phyloP scores from a whole-genome alignment of 2,329 filamentous ascomycete species.

The Aspergillus arachidicola region DNA sequence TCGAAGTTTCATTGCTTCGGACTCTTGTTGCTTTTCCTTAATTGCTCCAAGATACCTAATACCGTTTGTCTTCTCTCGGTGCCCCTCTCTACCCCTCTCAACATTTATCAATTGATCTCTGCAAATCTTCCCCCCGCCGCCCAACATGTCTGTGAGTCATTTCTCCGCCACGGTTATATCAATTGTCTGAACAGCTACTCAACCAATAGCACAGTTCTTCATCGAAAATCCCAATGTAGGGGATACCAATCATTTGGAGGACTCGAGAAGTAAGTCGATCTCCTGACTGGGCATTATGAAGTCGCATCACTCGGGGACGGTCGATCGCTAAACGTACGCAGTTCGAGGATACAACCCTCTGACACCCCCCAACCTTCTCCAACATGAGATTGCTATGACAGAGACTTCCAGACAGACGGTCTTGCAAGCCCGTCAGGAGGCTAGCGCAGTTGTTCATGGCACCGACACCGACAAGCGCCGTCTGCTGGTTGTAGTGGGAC shows the following conservation, averaged over 20 bases:
- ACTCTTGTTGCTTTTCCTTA: not conserved
- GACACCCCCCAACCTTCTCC: constrained; percentile 89
- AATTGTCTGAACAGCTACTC: constrained; percentile 7
- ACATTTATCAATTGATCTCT: not conserved
- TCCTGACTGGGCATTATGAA: constrained; percentile 6
- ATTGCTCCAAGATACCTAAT: not conserved
- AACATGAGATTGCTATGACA: constrained; percentile 76
- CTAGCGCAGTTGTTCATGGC: constrained; percentile 63
- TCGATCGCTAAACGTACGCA: constrained; percentile 34
- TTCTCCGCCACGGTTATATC: constrained; percentile 1
- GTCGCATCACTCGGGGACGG: not conserved
- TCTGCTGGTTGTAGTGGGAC: constrained; percentile 81
- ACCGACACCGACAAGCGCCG: constrained; percentile 56
- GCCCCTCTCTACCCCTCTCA: not conserved
- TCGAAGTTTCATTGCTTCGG: not conserved
- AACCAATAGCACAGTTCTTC: constrained; percentile 60
- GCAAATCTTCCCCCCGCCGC: not conserved
- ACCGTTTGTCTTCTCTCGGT: not conserved
- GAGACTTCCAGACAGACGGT: constrained; percentile 55
- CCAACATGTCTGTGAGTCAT: constrained; percentile 40
- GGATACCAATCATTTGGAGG: constrained; percentile 72
- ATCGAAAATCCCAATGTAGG: constrained; percentile 79
- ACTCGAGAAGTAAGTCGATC: constrained; percentile 73
- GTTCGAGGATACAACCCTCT: constrained; percentile 91
- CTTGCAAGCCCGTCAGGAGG: constrained; percentile 61